Base-by-base conservation (phyloP, 208 protist species). In the Acanthamoeba healyi region DNA sequence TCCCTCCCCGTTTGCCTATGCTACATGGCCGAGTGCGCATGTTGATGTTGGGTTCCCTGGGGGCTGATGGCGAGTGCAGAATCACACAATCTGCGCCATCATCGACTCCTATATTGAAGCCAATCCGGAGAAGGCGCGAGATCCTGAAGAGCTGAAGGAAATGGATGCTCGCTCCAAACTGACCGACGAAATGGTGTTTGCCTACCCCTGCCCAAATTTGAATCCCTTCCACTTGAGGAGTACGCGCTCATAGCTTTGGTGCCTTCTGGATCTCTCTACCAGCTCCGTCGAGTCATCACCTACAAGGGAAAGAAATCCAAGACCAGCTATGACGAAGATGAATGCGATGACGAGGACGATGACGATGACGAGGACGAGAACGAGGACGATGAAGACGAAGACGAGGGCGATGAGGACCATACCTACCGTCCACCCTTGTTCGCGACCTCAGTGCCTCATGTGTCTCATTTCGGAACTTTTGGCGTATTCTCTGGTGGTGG, bases 121-220 rank as follows among this genome's bases (percentile, higher is more conserved):
- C 17, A 92, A 95, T 38, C 89, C 94, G 19, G 49, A 81, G 24
- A 94, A 94, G 22, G 56, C 49, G 15, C 26, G 94, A n/a, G 94
- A 95, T 19, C 58, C 70, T 38, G 90, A 94, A 5, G 94, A 95
- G 46, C 63, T 95, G 1, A 40, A 74, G 12, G 82, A 94, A 15
- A 95, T 95, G 94, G 94, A 95, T 92, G n/a, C 56, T 17, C 36
- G 46, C 63, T 94, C 32, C 38, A 95, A 95, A n/a, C 94, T 95
- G 1, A 95, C 94, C 15, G 94, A 95, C 44, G 94, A 95, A 17
- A 95, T 95, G 94, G 93, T 94, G 19, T 24, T 4, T 26, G 29
- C 58, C 19, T 34, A 4, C 90, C 40, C 44, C 40, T 72, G 7
- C 70, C 24, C 24, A n/a, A 77, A 36, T 40, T 79, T 46, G n/a